Base-by-base conservation (phyloP, 441 rosid species). In the Corymbia calophylla region DNA sequence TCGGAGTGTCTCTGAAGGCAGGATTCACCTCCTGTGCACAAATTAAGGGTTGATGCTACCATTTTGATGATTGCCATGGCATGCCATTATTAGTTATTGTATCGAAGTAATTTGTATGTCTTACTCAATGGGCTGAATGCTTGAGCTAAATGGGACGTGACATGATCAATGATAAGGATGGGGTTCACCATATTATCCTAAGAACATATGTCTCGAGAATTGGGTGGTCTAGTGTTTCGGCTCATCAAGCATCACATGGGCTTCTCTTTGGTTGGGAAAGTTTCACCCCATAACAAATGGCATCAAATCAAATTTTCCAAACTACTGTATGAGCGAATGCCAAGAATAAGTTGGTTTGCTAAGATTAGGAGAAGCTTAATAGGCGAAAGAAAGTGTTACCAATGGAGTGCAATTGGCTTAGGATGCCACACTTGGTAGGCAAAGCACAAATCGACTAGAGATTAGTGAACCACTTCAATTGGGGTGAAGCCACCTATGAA, bases 21-120 rank as follows among this genome's bases (percentile, higher is more conserved):
- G 3, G 7, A 11, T 16, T n/a, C 6, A 11, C 6, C 6, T 66
- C 5, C 0, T 0, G 0, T 66, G 12, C 3, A 16, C 3, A 66
- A 64, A 66, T 31, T 66, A 31, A 62, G 16, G 15, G 17, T 13
- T 62, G 31, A 7, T 29, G 8, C 16, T 6, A 1, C 2, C 29
- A 8, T 62, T 27, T 5, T 62, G 14, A 3, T 29, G 8, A 62
- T 62, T 21, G 4, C 39, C 73, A 15, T 2, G 3, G 19, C 10
- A 66, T 3, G 4, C 11, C 17, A 16, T 29, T n/a, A 16, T 6
- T 31, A n/a, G 0, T 66, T 66, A 7, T n/a, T 6, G 9, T 31
- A 18, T 15, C 8, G 16, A 31, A n/a, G 9, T 5, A 3, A 66
- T 66, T 66, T 66, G 4, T 1, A 0, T 31, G 39, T 6, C 73